Evolutionary conservation across 2,329 filamentous ascomycete genomes (phyloP).

Genomic region (Ophiostoma tasmaniense): DNA sequence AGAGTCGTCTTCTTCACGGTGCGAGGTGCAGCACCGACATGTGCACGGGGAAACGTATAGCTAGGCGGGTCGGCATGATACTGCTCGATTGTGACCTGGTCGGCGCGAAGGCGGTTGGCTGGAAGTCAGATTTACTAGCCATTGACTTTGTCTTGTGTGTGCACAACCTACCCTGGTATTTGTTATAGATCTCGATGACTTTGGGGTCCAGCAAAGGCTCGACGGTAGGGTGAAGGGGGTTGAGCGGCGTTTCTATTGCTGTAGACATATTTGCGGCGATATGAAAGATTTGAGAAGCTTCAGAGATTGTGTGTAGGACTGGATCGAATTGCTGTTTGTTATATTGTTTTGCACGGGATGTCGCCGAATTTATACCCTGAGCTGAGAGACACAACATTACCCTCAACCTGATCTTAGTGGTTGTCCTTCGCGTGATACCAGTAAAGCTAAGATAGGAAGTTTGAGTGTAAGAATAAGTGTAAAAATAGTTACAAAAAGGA

Average conservation of each 20-base stretch:
- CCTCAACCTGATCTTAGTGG: not conserved
- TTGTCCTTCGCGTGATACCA: not conserved
- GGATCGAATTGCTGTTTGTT: not conserved
- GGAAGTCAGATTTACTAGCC: not conserved
- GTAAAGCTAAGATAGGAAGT: not conserved
- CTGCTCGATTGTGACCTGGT: slow-evolving; percentile 16
- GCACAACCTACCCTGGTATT: slow-evolving; percentile 13
- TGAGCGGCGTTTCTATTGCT: not conserved
- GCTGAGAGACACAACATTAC: not conserved
- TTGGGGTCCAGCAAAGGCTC: slow-evolving; percentile 12
- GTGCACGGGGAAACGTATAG: slow-evolving; percentile 11
- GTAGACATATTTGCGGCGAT: not conserved
- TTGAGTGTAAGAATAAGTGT: not conserved
- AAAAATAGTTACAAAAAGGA: not conserved
- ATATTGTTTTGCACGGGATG: not conserved
- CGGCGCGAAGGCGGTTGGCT: slow-evolving; percentile 16
- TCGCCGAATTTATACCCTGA: not conserved
- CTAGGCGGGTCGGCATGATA: slow-evolving; percentile 11
- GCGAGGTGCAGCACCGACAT: slow-evolving; percentile 5
- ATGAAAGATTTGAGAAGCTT: not conserved
- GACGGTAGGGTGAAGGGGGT: slow-evolving; percentile 16
- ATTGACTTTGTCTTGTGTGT: not conserved
- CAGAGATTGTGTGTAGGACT: not conserved
- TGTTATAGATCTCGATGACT: slow-evolving; percentile 17
- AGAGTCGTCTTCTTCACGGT: not conserved